Conservation (phyloP, 352 stramenopile species). For the Pythium pyrilobum region DNA sequence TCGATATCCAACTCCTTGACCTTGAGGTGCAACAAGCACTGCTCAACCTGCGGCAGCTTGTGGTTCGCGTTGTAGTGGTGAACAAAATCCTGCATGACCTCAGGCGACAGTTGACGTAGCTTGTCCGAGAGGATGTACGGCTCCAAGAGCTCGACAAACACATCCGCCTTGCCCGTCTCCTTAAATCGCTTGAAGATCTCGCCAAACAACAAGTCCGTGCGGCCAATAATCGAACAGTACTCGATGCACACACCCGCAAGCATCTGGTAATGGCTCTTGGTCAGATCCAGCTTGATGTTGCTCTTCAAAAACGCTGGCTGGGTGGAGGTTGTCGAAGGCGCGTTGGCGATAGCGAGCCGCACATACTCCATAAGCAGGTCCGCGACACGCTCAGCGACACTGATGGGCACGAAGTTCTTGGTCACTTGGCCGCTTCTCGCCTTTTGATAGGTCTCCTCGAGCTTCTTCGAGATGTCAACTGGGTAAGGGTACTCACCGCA, state of each 20-base stretch:
- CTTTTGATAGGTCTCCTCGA: slow-evolving; percentile 84
- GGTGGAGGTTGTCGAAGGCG: slow-evolving; percentile 30
- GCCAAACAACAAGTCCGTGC: slow-evolving; percentile 81
- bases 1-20: slow-evolving; percentile 93
- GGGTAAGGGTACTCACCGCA: slow-evolving; percentile 78
- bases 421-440: slow-evolving; percentile 73
- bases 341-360: slow-evolving; percentile 81
- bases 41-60: slow-evolving; percentile 87
- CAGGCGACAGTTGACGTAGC: slow-evolving; percentile 86
- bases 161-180: slow-evolving; percentile 69
- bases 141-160: slow-evolving; percentile 93
- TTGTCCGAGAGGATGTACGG: slow-evolving; percentile 94
- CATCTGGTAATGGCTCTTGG: slow-evolving; percentile 95
- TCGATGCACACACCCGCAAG: slow-evolving; percentile 94
- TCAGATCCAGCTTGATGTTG: slow-evolving; percentile 82
- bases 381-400: slow-evolving; percentile 81
- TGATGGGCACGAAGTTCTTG: slow-evolving; percentile 88
- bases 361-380: slow-evolving; percentile 90
- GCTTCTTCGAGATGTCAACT: slow-evolving; percentile 71
- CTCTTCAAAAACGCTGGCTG: slow-evolving; percentile 46
- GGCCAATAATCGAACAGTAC: slow-evolving; percentile 89
- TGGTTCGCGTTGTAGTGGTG: slow-evolving; percentile 86
- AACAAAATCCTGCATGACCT: slow-evolving; percentile 93
- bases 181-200: slow-evolving; percentile 88
- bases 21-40: slow-evolving; percentile 93